phyloP scores from a whole-genome alignment of 2,329 filamentous ascomycete genomes.

The Rhinocladiella mackenziei region DNA sequence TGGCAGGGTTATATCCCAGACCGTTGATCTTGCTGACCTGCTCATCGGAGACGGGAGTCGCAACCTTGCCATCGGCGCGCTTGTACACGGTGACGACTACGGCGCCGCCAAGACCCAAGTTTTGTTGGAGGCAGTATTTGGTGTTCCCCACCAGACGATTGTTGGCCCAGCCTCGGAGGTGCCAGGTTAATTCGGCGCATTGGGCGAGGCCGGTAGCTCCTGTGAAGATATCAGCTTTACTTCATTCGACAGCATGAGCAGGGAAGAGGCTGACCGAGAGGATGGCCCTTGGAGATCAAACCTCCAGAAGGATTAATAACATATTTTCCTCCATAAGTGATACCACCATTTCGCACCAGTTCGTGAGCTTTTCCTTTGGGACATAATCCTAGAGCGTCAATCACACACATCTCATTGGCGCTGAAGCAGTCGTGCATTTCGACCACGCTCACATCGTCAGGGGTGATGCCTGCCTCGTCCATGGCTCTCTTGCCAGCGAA shows the following conservation, averaged over 20 bases:
- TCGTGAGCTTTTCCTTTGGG: conserved; percentile 84
- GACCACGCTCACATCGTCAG: conserved; percentile 72
- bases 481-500: conserved; percentile 67
- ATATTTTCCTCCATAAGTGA: conserved; percentile 79
- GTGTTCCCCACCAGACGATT: conserved; percentile 71
- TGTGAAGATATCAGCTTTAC: conserved; percentile 15
- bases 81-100: conserved; percentile 87
- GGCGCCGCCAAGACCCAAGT: conserved; percentile 85
- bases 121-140: conserved; percentile 78
- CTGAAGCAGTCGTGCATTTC: conserved; percentile 98
- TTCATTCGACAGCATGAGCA: neutral
- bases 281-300: conserved; percentile 93
- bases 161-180: conserved; percentile 91
- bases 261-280: conserved; percentile 57
- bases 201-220: conserved; percentile 85
- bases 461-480: conserved; percentile 63
- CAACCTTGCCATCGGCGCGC: conserved; percentile 69
- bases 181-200: conserved; percentile 93
- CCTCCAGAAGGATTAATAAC: conserved; percentile 92
- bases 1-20: conserved; percentile 87
- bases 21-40: conserved; percentile 63
- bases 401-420: conserved; percentile 85
- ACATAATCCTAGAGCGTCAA: conserved; percentile 79
- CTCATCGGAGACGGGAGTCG: conserved; percentile 56
- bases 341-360: conserved; percentile 78